Base-by-base conservation (phyloP, 352 stramenopile species). In the Globisporangium okanoganense region DNA sequence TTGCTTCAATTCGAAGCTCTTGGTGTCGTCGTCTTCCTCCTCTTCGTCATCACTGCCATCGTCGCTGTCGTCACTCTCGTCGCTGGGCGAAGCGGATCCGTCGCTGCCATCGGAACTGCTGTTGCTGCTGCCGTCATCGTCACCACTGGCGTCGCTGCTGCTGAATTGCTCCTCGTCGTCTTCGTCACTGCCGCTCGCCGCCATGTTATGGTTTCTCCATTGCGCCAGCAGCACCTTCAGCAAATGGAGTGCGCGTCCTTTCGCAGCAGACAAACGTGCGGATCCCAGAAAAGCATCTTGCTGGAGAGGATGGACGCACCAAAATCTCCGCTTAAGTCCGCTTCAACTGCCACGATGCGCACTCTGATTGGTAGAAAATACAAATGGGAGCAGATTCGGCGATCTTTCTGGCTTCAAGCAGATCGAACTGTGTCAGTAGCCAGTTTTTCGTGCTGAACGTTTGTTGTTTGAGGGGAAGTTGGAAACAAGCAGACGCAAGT, bases 1-100 rank as follows among this genome's bases (percentile, higher is more conserved):
- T 41, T 73, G 66, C 63, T 81, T 82, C 36, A 51, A 24, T 24
- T 57, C 48, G 20, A 44, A 10, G 10, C 24, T 16, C 7, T 48
- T 16, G 9, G 1, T 7, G 13, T 56, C 49, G 10, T 55, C 56
- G 16, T 41, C 56, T 3, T 43, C 33, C 24, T 62, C 56, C 3
- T 53, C 54, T 12, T 70, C 43, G 0, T 51, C 61, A 2, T 72
- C 66, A 8, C 55, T 58, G 3, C 65, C 63, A 0, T 56, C 47
- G 12, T 55, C 49, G 5, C n/a, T 22, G 10, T 41, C 29, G 47
- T 20, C 16, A 24, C 22, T 22, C 12, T 41, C 29, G 47, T 20
- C 16, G 16, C 22, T 22, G 27, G 40, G 12, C 40, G 40, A 44
- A 20, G 38, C 38, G 2, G 41, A 49, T 12, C n/a, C 10, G n/a